A percentile compares a stretch with the other conserved stretches of the same genome.
Evolutionary conservation across 768 basidiomycete genomes (phyloP).

Genomic region (Lactarius sanguifluus): DNA sequence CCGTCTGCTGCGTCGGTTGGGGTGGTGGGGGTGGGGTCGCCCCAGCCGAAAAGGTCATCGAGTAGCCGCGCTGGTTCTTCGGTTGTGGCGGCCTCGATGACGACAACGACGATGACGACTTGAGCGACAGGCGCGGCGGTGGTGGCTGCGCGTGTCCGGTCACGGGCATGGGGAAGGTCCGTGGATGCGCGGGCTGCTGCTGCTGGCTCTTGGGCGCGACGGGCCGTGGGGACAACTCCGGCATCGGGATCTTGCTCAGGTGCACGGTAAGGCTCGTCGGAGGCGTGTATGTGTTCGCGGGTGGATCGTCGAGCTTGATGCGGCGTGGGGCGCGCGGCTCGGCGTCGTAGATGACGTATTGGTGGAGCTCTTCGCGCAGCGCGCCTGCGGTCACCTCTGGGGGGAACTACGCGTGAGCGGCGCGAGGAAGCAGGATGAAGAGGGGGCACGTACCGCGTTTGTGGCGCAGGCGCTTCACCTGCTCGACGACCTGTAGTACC

Average conservation of each 20-base stretch:
- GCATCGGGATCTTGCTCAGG: constrained; percentile 85
- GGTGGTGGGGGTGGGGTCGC: background rate
- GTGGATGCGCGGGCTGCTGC: constrained; percentile 62
- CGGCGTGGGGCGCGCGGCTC: constrained; percentile 48
- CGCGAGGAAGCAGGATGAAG: no score
- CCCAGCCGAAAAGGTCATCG: background rate
- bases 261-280: constrained; percentile 70
- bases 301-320: constrained; percentile 61
- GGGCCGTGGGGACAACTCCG: constrained; percentile 66
- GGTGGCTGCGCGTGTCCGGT: background rate
- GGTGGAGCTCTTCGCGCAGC: constrained; percentile 59
- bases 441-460: constrained; percentile 55
- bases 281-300: constrained; percentile 52
- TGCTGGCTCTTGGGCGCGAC: constrained; percentile 37
- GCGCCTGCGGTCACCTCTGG: constrained; percentile 37
- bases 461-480: constrained; percentile 72
- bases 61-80: background rate
- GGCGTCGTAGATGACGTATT: constrained; percentile 75
- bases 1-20: background rate
- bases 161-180: background rate
- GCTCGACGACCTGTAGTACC: constrained; percentile 77
- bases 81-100: background rate
- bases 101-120: background rate
- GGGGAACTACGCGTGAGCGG: background rate
- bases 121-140: background rate